Conservation (phyloP, 2,329 filamentous ascomycete species). For the Aspergillus amoenus region DNA sequence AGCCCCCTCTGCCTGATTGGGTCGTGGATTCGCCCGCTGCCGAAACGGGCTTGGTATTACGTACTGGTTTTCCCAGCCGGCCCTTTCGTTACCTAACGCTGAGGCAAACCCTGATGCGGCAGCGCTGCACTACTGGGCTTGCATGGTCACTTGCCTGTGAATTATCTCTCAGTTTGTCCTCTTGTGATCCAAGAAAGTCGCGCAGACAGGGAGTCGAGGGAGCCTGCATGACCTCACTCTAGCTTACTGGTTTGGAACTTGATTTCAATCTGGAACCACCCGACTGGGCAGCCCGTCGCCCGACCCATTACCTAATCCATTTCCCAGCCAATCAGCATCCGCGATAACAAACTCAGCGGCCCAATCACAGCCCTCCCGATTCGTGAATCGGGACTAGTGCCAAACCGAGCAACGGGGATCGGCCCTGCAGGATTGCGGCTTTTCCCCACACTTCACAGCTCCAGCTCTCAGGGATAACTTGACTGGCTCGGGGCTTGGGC, state of each 20-base stretch:
- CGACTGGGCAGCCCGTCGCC: not conserved
- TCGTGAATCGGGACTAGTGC: slow-evolving; percentile 21
- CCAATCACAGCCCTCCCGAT: slow-evolving; percentile 24
- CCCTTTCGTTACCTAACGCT: slow-evolving; percentile 11
- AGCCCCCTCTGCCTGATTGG: slow-evolving; percentile 32
- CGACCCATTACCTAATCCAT: slow-evolving; percentile 1
- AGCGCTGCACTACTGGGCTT: not conserved
- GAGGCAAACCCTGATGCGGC: slow-evolving; percentile 1
- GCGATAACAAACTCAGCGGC: slow-evolving; percentile 21
- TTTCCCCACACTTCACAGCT: slow-evolving; percentile 20
- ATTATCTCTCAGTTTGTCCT: not conserved
- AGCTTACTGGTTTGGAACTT: not conserved
- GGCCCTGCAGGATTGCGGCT: slow-evolving; percentile 24
- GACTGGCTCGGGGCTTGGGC: slow-evolving; percentile 4
- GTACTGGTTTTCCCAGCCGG: slow-evolving; percentile 23
- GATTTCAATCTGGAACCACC: slow-evolving; percentile 1
- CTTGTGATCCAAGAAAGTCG: too few relatives aligned
- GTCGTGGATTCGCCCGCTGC: slow-evolving; percentile 14
- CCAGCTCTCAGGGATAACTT: not conserved
- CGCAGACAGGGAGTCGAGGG: not conserved
- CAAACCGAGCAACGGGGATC: slow-evolving; percentile 27
- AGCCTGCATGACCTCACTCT: not conserved
- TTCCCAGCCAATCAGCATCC: slow-evolving; percentile 24
- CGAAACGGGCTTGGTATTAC: slow-evolving; percentile 30
- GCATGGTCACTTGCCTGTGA: not conserved